Base-by-base conservation (phyloP, 2,329 filamentous ascomycete genomes). In the Apiospora saccharicola region DNA sequence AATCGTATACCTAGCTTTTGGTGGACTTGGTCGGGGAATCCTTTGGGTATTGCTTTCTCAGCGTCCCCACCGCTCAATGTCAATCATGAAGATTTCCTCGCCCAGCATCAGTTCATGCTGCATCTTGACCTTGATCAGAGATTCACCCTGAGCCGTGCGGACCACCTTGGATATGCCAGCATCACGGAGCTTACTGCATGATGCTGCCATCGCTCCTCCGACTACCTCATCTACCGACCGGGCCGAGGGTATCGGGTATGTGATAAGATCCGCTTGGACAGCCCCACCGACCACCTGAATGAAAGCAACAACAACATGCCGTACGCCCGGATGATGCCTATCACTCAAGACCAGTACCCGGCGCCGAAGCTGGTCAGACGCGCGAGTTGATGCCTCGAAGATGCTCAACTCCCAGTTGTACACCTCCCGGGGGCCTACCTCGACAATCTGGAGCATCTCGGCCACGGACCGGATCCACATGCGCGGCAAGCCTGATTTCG, bases 341-440 rank as follows among this genome's bases (percentile, higher is more conserved):
- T 64, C 57, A 30, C 34, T 22, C 4, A 64, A n/a, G 19, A 64
- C 19, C 3, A 64, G 19, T 19, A 64, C 57, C n/a, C 57, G 57
- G 2, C 34, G 34, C 34, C 57, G 57, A 34, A 64, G 16, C 34
- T 13, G 8, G 7, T 34, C 13, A 41, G 57, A 64, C 8, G 57
- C 19, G 14, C 57, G 30, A 10, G 30, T 37, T 22, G 57, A 41
- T 19, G 57, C 57, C 30, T 41, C 34, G 10, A 64, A 64, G 57
- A 41, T 22, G 34, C 57, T 64, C 34, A n/a, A 22, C 1, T 64
- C 57, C 57, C 57, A 41, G n/a, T 64, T 64, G 57, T 64, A 64
- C 34, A 64, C 57, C 8, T 64, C 34, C 6, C 10, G 57, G 19
- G 57, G 57, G 19, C 57, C 19, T 13, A 64, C 57, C 24, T 41